Base-by-base conservation (phyloP, 2,329 filamentous ascomycete species). In the Cladophialophora immunda region DNA sequence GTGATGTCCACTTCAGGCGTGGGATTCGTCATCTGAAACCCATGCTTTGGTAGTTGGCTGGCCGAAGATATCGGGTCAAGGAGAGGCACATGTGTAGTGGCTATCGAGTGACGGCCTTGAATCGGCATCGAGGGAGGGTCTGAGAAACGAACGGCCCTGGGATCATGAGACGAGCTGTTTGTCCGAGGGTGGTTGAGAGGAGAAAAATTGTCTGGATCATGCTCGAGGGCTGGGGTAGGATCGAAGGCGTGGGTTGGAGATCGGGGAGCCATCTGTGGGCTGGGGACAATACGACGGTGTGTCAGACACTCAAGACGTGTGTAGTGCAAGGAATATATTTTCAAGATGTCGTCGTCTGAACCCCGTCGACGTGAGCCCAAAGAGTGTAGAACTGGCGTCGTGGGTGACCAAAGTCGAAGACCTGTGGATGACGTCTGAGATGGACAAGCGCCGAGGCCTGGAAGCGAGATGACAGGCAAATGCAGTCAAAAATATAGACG, bases 61-160 rank as follows among this genome's bases (percentile, higher is more conserved):
- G 65, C 69, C 27, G 73, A 69, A 62, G 74, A 68, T 47, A 73
- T 73, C 8, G 75, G 64, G 27, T 71, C 74, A 29, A 75, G 71
- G 7, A 76, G 73, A 55, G 77, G 75, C 15, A 76, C 77, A 62
- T 74, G 73, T 11, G 68, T 68, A 55, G 75, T 76, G 19, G 80
- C 76, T 53, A 81, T 76, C 13, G 80, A 81, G 66, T 78, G 76
- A 34, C 79, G 78, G 58, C 76, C 78, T 30, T 77, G 66, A 4
- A 75, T 76, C 15, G 78, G 76, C 45, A 76, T 70, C 3, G 56
- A 15, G 8, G 78, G 76, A 13, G 78, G 76, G 17, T 70, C 61
- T 25, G 79, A 81, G 69, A 81, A 81, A 59, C 77, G 79, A 38
- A 80, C 79, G 68, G 79, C 79, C 73, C 79, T 81, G 71, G 78